phyloP scores from a whole-genome alignment of 441 rosid genomes.

The Erodium moschatum region DNA sequence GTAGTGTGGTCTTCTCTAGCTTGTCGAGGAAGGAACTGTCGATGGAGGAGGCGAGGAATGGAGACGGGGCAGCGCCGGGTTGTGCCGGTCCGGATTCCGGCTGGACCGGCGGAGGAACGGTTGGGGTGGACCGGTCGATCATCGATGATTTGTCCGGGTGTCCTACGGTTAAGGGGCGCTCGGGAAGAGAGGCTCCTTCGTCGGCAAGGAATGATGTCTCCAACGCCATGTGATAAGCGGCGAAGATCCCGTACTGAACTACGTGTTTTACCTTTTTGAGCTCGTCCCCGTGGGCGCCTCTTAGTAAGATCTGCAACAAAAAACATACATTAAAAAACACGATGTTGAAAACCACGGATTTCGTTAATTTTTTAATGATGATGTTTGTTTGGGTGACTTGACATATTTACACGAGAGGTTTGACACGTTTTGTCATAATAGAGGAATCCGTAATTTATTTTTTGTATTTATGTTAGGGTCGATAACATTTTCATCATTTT shows the following conservation, averaged over 20 bases:
- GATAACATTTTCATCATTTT: too few species aligned
- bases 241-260: constrained; percentile 90
- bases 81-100: constrained; percentile 39
- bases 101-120: constrained; percentile 50
- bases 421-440: too few species aligned
- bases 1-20: constrained; percentile 28
- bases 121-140: constrained; percentile 74
- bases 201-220: constrained; percentile 98
- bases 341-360: too few species aligned
- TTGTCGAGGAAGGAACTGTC: constrained; percentile 29
- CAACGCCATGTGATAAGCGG: constrained; percentile 89
- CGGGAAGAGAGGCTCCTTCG: constrained; percentile 89
- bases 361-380: too few species aligned
- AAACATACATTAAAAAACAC: too few species aligned
- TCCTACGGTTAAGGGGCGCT: constrained; percentile 66
- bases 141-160: constrained; percentile 63
- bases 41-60: constrained; percentile 34
- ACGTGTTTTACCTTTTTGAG: constrained; percentile 94
- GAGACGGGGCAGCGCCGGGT: constrained; percentile 45
- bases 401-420: too few species aligned
- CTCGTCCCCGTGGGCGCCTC: constrained; percentile 81
- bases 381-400: too few species aligned
- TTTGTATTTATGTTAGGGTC: too few species aligned
- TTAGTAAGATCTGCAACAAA: constrained; percentile 69
- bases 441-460: too few species aligned